Base-by-base conservation (phyloP, 768 basidiomycete genomes). In the Phylloporus scabripes region DNA sequence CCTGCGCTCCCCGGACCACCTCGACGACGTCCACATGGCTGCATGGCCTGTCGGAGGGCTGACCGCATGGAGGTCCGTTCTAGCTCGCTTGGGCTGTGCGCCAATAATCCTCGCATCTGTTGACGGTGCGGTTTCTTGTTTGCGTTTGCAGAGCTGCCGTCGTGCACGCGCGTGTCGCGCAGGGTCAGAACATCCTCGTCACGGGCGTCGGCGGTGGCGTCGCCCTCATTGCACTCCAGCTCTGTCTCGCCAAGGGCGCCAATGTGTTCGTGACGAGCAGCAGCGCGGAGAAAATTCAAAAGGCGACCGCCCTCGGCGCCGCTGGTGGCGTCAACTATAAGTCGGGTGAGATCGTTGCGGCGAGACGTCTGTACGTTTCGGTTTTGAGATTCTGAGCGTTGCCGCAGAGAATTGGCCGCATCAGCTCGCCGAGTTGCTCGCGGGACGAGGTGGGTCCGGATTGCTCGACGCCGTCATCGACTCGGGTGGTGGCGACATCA, bases 171-270 rank as follows among this genome's bases (percentile, higher is more conserved):
- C 64, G 73, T 4, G 81, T 90, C 12, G 52, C 77, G 45, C 58
- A 68, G 12, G 87, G 81, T 7, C 80, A 91, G 31, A 85, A 83
- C 46, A 74, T 93, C 34, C 77, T 92, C 39, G 83, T 93, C 50
- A 88, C 87, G 0, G 88, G 88, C 15, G 80, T 87, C 38, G 88
- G 89, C 20, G 90, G 90, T 17, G 90, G 91, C 11, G 91, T 93
- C 33, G 91, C 91, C 0, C 72, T 92, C 24, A 57, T 80, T 34
- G 82, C 85, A 0, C 66, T 92, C 51, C 89, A 93, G 63, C 65
- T 92, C 8, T 86, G 82, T 61, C 58, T 90, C 4, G 88, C 86
- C 0, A 76, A 75, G 46, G 86, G 90, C 24, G 85, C 87, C 1
- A 77, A 77, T 29, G 87, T 92, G n/a, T 92, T 83, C 63, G 87